phyloP scores from a whole-genome alignment of 2,329 filamentous ascomycete species.

The Thermoascus crustaceus region DNA sequence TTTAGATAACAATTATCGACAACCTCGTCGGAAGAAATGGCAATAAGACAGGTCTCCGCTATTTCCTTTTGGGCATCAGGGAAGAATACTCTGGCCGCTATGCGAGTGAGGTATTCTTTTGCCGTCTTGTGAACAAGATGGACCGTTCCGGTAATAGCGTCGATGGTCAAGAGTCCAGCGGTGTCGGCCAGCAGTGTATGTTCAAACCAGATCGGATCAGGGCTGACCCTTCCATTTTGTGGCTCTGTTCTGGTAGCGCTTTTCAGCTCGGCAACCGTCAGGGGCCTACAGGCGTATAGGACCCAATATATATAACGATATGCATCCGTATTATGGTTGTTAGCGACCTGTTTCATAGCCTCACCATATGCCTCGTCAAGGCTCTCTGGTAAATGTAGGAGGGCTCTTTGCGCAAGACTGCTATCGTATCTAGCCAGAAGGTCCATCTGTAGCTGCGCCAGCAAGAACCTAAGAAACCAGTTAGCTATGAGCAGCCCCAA shows the following conservation, averaged over 20 bases:
- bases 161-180: slow-evolving; percentile 19
- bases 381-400: slow-evolving; percentile 19
- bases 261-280: slow-evolving; percentile 19
- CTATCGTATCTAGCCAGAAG: slow-evolving; percentile 18
- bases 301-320: slow-evolving; percentile 21
- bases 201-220: slow-evolving; percentile 10
- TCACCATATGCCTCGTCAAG: slow-evolving; percentile 23
- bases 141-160: slow-evolving; percentile 18
- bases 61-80: slow-evolving; percentile 21
- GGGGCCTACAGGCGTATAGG: slow-evolving; percentile 16
- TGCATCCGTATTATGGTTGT: slow-evolving; percentile 13
- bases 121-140: slow-evolving; percentile 23
- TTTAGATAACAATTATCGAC: slow-evolving; percentile 25
- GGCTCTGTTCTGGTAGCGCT: slow-evolving; percentile 6
- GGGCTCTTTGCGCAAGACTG: slow-evolving; percentile 14
- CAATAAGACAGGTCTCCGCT: slow-evolving; percentile 20
- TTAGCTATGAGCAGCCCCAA: background rate
- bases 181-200: slow-evolving; percentile 10
- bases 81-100: slow-evolving; percentile 23
- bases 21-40: slow-evolving; percentile 22
- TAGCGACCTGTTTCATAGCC: slow-evolving; percentile 21
- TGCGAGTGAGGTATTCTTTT: slow-evolving; percentile 20
- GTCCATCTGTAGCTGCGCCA: slow-evolving; percentile 22
- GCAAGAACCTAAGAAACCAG: slow-evolving; percentile 17
- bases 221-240: background rate